A percentile compares a stretch with the other conserved stretches of the same genome.
These are phyloP conservation scores for Saturnispora hagleri DNA, from an alignment of 805 yeast species.

Conservation along the genomic window DNA sequence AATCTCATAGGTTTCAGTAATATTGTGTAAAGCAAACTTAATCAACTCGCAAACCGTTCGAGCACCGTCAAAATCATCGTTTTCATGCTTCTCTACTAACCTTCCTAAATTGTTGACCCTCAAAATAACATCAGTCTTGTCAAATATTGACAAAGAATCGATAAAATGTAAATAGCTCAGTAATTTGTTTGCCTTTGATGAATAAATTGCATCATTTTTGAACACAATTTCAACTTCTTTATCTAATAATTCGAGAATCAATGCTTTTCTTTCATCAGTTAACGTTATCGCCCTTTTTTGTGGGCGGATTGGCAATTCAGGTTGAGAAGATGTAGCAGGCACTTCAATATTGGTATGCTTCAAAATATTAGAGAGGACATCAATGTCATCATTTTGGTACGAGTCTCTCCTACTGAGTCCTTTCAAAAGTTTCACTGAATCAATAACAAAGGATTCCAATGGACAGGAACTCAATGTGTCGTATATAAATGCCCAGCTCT, in stretches of 20 bases:
- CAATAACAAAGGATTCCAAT: constrained; percentile 51
- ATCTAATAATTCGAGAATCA: constrained; percentile 36
- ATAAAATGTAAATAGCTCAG: constrained; percentile 48
- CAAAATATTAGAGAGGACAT: constrained; percentile 3
- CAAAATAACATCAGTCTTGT: background rate
- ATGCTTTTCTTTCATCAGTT: constrained; percentile 32
- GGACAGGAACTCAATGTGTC: constrained; percentile 55
- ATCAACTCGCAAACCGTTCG: constrained; percentile 13
- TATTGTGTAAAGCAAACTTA: constrained; percentile 12
- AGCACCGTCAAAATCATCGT: background rate
- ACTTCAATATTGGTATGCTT: background rate
- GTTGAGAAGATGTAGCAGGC: background rate
- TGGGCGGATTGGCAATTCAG: constrained; percentile 34
- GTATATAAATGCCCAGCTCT: constrained; percentile 48
- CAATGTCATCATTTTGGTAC: constrained; percentile 9
- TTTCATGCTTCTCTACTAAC: background rate
- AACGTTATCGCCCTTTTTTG: constrained; percentile 32
- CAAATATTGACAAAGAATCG: constrained; percentile 19
- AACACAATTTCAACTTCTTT: constrained; percentile 32
- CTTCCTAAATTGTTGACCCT: background rate
- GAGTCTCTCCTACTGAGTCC: constrained; percentile 36
- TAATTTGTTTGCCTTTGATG: constrained; percentile 33
- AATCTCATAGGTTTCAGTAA: background rate
- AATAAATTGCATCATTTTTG: constrained; percentile 11
- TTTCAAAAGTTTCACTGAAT: constrained; percentile 58